Evolutionary conservation across 108 stramenopile species (phyloP), one percentile per base, ranked within the genome.

Genomic region (Stephanodiscus triporus): DNA sequence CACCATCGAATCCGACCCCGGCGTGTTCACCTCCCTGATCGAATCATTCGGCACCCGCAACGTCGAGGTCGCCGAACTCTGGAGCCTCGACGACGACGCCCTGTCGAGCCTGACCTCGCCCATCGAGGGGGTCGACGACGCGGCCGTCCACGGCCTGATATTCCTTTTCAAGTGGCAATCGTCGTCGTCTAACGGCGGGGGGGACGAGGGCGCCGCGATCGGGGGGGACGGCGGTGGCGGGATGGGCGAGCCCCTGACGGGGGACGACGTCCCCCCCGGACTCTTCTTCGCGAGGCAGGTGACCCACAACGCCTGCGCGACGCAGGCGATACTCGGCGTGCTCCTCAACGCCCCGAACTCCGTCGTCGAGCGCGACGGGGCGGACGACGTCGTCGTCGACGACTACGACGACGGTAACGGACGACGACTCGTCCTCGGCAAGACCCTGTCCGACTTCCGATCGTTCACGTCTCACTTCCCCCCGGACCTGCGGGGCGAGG

Each of bases 121-220:
- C 14, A 67, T 75, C 37, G 78, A 82, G 9, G 78, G 71, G 16
- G 61, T 72, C 5, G 38, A 72, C 63, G 62, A 80, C 19, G 72
- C 55, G 22, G 66, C 85, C n/a, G 84, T 95, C 7, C 92, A 92
- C 72, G 97, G 96, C 49, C 77, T 98, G 9, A 89, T 98, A 37
- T 97, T 98, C 75, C 77, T 98, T 27, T 97, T 98, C 88, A 96
- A 96, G 78, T 97, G 94, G 94, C 78, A 85, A 79, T 43, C 43
- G 43, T 16, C 43, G 43, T 45, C 43, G 43, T 45, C 43, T 3
- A 17, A 45, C 43, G 3, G 14, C 43, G 14, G 14, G 2, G 14
- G 43, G 16, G 53, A 83, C 53, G 17, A 69, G 58, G 57, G 68
- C 43, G 13, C 54, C 32, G 30, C 51, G 22, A 43, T 54, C 16